Conservation (phyloP, 108 stramenopile genomes). For the Cyclotella distinguenda region DNA sequence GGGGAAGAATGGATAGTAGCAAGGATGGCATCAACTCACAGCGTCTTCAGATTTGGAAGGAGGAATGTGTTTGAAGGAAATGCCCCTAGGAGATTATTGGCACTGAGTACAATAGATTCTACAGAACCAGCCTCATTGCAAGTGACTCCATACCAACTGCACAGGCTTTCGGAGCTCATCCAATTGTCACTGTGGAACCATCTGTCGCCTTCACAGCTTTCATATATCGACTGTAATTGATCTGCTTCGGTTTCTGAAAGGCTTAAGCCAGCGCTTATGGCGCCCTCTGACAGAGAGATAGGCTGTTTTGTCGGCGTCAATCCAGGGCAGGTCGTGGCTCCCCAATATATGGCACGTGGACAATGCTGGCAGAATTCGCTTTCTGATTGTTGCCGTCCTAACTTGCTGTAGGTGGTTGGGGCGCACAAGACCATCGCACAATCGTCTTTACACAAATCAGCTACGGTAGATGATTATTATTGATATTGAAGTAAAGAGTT, state of each 20-base stretch:
- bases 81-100: slow-evolving; percentile 63
- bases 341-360: slow-evolving; percentile 48
- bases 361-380: slow-evolving; percentile 44
- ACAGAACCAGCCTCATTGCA: slow-evolving; percentile 48
- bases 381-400: slow-evolving; percentile 47
- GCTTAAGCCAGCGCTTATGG: background rate
- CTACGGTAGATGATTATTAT: background rate
- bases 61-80: slow-evolving; percentile 62
- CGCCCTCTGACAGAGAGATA: background rate
- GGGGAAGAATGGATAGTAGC: background rate
- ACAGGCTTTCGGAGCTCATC: slow-evolving; percentile 54
- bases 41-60: slow-evolving; percentile 53
- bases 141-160: slow-evolving; percentile 66
- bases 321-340: slow-evolving; percentile 50
- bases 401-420: slow-evolving; percentile 52
- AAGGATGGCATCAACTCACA: slow-evolving; percentile 37
- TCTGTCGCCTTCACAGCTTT: slow-evolving; percentile 53
- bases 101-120: slow-evolving; percentile 57
- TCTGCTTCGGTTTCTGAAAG: slow-evolving; percentile 29
- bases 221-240: slow-evolving; percentile 49
- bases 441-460: slow-evolving; percentile 55
- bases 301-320: slow-evolving; percentile 20
- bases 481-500: background rate
- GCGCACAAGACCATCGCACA: slow-evolving; percentile 71
- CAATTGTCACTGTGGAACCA: slow-evolving; percentile 61